phyloP scores from a whole-genome alignment of 768 basidiomycete genomes.

The Amanita molliuscula region DNA sequence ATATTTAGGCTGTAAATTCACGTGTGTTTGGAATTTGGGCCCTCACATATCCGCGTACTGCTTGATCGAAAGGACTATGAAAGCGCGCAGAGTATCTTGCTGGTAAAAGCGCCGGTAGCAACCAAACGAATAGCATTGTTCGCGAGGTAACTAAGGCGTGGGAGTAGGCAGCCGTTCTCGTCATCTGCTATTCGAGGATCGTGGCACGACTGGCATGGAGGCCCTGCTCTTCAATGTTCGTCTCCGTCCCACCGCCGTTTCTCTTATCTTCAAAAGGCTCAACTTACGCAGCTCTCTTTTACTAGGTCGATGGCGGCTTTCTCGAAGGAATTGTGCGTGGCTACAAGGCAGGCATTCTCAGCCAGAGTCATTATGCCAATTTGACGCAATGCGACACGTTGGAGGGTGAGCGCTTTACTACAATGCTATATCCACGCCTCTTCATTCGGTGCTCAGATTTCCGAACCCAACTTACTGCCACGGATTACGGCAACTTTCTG shows the following conservation, averaged over 20 bases:
- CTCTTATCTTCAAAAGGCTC: constrained; percentile 9
- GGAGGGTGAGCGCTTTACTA: constrained; percentile 52
- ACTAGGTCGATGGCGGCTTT: constrained; percentile 63
- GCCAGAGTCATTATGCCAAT: constrained; percentile 84
- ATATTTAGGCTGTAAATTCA: constrained; percentile 25
- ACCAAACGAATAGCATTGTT: too few relatives aligned
- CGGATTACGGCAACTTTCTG: constrained; percentile 98
- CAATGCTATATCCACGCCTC: neutral
- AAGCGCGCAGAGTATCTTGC: too few relatives aligned
- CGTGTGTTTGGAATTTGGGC: neutral
- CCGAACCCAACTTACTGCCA: constrained; percentile 88
- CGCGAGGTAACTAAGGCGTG: too few relatives aligned
- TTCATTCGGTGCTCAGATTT: constrained; percentile 49
- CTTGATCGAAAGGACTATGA: too few relatives aligned
- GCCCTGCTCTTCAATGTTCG: constrained; percentile 82
- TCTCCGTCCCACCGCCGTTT: constrained; percentile 1
- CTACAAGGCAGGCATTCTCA: constrained; percentile 88
- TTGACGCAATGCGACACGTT: constrained; percentile 95
- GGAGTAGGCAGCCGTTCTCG: constrained; percentile 1
- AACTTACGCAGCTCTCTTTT: constrained; percentile 15
- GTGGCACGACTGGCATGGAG: constrained; percentile 48
- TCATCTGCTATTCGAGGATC: neutral
- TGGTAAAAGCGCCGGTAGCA: too few relatives aligned
- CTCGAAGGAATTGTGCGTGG: constrained; percentile 81
- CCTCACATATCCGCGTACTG: too few relatives aligned